Evolutionary conservation across 2,329 filamentous ascomycete species (phyloP).

Genomic region (Xylaria sp.): DNA sequence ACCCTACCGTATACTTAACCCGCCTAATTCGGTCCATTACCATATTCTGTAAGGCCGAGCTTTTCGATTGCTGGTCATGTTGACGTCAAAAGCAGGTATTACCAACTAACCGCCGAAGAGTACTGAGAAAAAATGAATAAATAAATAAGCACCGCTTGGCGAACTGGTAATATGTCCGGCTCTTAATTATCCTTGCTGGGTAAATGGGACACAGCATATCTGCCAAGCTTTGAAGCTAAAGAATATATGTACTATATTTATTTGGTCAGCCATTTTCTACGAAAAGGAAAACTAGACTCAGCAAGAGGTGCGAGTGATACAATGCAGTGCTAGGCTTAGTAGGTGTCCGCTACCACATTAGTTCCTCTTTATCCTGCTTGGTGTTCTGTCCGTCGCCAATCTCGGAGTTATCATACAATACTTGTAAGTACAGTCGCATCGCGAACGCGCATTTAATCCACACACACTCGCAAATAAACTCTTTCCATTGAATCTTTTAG

Average conservation of each 20-base stretch:
- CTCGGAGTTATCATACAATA: not conserved
- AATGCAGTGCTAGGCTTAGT: not conserved
- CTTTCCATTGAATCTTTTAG: too few species aligned
- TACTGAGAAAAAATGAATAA: not conserved
- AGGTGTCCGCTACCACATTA: not conserved
- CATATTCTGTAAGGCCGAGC: constrained; percentile 8
- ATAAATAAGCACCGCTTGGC: not conserved
- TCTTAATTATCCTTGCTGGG: constrained; percentile 6
- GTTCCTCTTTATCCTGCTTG: constrained; percentile 2
- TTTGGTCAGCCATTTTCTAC: not conserved
- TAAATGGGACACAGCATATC: constrained; percentile 7
- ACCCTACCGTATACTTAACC: not conserved
- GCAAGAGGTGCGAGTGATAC: not conserved
- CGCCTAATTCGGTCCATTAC: constrained; percentile 27
- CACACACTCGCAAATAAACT: too few species aligned
- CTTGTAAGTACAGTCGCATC: not conserved
- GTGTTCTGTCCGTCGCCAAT: not conserved
- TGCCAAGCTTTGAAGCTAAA: not conserved
- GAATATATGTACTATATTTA: not conserved
- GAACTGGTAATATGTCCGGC: not conserved
- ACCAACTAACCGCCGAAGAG: not conserved
- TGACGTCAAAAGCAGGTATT: constrained; percentile 19
- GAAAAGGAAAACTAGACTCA: not conserved
- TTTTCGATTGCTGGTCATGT: constrained; percentile 1
- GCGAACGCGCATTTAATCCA: too few species aligned